Conservation (phyloP, 306 rosid species). For the Corylus americana region DNA sequence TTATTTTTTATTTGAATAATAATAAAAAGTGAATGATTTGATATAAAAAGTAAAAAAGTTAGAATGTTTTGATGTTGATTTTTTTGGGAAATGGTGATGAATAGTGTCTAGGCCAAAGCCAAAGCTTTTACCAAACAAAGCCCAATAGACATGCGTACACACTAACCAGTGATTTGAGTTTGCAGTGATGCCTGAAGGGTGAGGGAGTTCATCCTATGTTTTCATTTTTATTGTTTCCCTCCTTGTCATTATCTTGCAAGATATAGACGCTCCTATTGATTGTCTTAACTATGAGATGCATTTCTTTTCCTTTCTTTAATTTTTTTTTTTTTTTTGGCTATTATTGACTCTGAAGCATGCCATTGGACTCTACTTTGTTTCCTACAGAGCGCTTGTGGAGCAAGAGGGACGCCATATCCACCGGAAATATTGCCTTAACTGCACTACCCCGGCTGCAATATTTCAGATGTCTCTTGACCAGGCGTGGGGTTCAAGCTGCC, state of each 20-base stretch:
- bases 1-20: too few relatives aligned
- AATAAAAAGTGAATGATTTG: too few relatives aligned
- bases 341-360: conserved; percentile 12
- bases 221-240: background rate
- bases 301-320: background rate
- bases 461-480: conserved; percentile 83
- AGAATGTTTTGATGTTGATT: too few relatives aligned
- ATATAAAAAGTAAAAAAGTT: too few relatives aligned
- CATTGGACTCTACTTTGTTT: conserved; percentile 23
- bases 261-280: background rate
- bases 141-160: background rate
- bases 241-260: conserved; percentile 1
- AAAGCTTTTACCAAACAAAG: too few relatives aligned
- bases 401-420: conserved; percentile 41
- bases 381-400: conserved; percentile 86
- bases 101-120: too few relatives aligned
- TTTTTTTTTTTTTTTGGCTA: conserved; percentile 9
- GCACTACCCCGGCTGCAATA: conserved; percentile 65
- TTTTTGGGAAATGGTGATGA: too few relatives aligned
- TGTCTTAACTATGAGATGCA: conserved; percentile 1
- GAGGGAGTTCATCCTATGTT: background rate
- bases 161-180: background rate
- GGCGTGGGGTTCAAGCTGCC: conserved; percentile 84
- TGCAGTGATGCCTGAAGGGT: background rate
- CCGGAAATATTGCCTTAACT: conserved; percentile 35